Evolutionary conservation across 306 rosid species (phyloP), one percentile per base, ranked within the genome.

Genomic region (Fragaria ananassa): DNA sequence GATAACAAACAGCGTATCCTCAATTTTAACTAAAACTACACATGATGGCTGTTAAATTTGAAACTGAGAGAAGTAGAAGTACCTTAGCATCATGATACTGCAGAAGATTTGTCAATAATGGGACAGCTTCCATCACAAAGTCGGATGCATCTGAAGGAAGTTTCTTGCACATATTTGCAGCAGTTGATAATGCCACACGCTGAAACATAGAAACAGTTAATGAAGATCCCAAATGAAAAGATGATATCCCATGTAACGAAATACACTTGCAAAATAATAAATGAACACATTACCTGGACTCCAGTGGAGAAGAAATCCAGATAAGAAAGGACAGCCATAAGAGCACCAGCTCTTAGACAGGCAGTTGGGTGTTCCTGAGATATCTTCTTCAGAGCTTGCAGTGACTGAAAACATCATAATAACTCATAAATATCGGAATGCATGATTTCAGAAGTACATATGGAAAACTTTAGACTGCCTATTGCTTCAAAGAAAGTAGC

Each of bases 81-180:
- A 92, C 98, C 96, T 96, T 96, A 66, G 98, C 78, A 89, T 96
- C 99, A 81, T 88, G 99, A 84, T 93, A 91, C 79, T 96, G 99
- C 81, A 96, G 97, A 75, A 96, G 97, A 85, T 96, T 96, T 3
- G 98, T 96, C 86, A 96, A 78, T 58, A 91, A 89, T 27, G 99
- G 99, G 68, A 96, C 98, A 57, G 99, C 97, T 87, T 96, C 99
- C 99, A 96, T 96, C 77, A 96, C 99, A 86, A 96, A 96, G 81
- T 96, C 99, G 70, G 98, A 90, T 53, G 98, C 99, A 81, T 96
- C 99, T n/a, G 98, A 88, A 70, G 99, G 98, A 83, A 96, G 99
- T 76, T 96, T 96, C 93, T 93, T 96, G 89, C 99, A 96, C 97
- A 96, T 96, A 79, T 96, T 96, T 23, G 99, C 99, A 76, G 99